Base-by-base conservation (phyloP, 2,329 filamentous ascomycete genomes). In the Thielaviopsis musarum region DNA sequence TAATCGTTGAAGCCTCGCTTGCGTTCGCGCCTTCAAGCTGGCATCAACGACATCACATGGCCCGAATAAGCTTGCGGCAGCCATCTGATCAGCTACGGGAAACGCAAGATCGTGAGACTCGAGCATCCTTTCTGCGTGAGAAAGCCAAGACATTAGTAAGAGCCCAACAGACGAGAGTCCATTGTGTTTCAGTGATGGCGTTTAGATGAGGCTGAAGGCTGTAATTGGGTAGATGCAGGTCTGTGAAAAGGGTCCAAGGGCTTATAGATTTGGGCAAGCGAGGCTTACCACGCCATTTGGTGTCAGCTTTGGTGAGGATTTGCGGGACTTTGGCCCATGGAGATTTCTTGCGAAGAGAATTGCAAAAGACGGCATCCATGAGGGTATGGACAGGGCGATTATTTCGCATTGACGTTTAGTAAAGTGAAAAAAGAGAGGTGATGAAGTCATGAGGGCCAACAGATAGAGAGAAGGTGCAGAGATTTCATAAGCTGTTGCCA, bases 91-190 rank as follows among this genome's bases (percentile, higher is more conserved):
- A n/a, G 45, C 56, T 21, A 75, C 58, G 3, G 68, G 67, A 45
- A 80, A 68, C 15, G 72, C 72, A 30, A 78, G 64, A 62, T 80
- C 77, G 62, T 78, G 73, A 1, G 69, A 71, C 17, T 67, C 64
- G 2, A 79, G 66, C 17, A 65, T 67, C 3, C 65, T 64, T 65
- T 78, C 77, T 79, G 54, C 9, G 49, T 51, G 38, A 49, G 64
- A 38, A 62, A 30, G 57, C 30, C 19, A 7, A 21, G 15, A 48
- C 30, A 10, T 34, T 34, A 34, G 30, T 34, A 34, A 34, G 30
- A 34, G 30, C 30, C 30, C 30, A 34, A 10, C 2, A 34, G 30
- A 10, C 30, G 30, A 34, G 30, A 34, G 30, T 34, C 4, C 30
- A 34, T 34, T 12, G 9, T 34, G 30, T 34, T 34, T 34, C 30